Base-by-base conservation (phyloP, 2,329 filamentous ascomycete species). In the Nemania sp. region DNA sequence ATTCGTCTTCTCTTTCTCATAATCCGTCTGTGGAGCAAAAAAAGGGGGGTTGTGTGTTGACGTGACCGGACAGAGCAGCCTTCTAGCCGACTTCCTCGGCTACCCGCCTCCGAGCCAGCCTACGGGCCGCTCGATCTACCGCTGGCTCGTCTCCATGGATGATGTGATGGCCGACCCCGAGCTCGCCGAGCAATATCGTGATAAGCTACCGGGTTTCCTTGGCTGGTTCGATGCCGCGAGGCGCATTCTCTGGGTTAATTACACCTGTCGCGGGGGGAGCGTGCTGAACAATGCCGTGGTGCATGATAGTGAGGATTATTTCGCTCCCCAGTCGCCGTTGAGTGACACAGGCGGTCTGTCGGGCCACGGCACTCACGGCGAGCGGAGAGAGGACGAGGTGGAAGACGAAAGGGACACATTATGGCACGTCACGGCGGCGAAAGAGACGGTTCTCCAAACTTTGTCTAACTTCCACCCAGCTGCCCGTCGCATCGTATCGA, bases 121-220 rank as follows among this genome's bases (percentile, higher is more conserved):
- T 17, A 66, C 64, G 9, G 62, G 62, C 15, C 59, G 65, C 51
- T 67, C 65, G 20, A 62, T 67, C 9, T 67, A 66, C 43, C 59
- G 64, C 25, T 66, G 65, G 65, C 64, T 67, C 7, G 64, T 67
- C 15, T 45, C 62, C 1, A 60, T 57, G 62, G 57, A 62, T 11
- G 54, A 61, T 2, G 53, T 66, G 32, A 54, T 60, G 51, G 56
- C 51, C 0, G 51, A 60, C n/a, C 35, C 54, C 6, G 64, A 62
- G 15, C 57, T 63, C 9, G 48, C 45, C 2, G 34, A n/a, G n/a
- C 54, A 55, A n/a, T 67, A 53, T 25, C 48, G 54, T 10, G 37
- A 45, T 48, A n/a, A 46, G 42, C 35, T 25, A 5, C 59, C 64
- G 32, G 65, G 65, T 6, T 67, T 67, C 17, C 25, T 62, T 4